phyloP scores from a whole-genome alignment of 1,139 yeast species.

The Kluyveromyces marxianus region DNA sequence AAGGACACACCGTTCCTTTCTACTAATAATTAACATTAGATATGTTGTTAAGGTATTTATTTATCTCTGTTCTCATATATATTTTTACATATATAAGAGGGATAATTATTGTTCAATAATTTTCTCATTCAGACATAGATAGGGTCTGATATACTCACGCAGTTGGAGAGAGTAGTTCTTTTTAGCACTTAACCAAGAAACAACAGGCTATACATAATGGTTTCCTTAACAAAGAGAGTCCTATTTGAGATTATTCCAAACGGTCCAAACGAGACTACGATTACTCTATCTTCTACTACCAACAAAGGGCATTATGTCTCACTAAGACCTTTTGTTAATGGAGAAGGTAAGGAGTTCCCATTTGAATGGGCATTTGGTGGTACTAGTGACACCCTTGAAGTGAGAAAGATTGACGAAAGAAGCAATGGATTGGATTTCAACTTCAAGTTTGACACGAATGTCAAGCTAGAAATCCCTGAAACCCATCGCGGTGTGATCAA shows the following conservation, averaged over 20 bases:
- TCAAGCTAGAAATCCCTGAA: constrained; percentile 19
- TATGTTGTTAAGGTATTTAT: too few species aligned
- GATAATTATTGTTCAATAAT: too few species aligned
- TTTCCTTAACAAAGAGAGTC: constrained; percentile 25
- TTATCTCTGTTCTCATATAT: too few species aligned
- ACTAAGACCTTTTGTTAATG: constrained; percentile 30
- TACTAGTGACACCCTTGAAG: constrained; percentile 16
- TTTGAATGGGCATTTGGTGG: constrained; percentile 41
- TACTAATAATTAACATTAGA: too few species aligned
- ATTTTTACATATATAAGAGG: too few species aligned
- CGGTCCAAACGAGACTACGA: constrained; percentile 24
- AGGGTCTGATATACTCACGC: too few species aligned
- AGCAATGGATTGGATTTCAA: constrained; percentile 21
- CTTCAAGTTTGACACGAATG: constrained; percentile 27
- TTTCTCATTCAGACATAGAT: too few species aligned
- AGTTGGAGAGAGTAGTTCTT: too few species aligned
- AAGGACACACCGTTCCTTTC: too few species aligned
- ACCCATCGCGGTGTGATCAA: constrained; percentile 25
- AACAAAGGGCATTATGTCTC: constrained; percentile 30
- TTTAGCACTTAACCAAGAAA: too few species aligned
- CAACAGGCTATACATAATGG: constrained; percentile 16
- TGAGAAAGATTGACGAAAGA: constrained; percentile 13
- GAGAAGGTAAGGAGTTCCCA: constrained; percentile 29
- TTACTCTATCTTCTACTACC: constrained; percentile 25
- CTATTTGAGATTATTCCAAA: constrained; percentile 25